Conservation (phyloP, 148 eudicot genomes). For the Diospyros lotus region DNA sequence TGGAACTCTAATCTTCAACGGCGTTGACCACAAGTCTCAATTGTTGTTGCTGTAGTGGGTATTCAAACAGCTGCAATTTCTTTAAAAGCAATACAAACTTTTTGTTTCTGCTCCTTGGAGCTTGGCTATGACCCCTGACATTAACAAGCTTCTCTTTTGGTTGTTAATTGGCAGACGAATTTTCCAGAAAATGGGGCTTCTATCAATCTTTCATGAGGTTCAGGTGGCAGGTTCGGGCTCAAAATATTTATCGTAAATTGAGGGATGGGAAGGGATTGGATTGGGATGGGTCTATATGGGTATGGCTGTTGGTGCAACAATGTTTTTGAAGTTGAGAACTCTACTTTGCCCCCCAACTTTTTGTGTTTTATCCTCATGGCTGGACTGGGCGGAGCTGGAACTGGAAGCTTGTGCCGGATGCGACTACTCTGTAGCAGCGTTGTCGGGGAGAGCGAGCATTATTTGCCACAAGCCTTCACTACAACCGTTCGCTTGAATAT, state of each 20-base stretch:
- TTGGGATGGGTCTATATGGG: no score
- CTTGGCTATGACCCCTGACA: not conserved
- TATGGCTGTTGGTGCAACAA: no score
- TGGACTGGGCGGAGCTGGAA: no score
- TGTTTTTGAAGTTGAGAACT: no score
- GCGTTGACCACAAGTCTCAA: slow-evolving; percentile 91
- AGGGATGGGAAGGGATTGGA: not conserved
- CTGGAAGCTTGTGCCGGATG: no score
- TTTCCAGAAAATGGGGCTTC: not conserved
- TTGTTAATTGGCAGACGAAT: slow-evolving; percentile 8
- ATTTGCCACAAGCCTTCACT: no score
- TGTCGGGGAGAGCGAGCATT: no score
- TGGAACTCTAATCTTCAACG: slow-evolving; percentile 90
- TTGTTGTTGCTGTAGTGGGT: slow-evolving; percentile 43
- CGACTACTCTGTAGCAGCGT: no score
- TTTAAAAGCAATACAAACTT: slow-evolving; percentile 4
- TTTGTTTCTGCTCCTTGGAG: slow-evolving; percentile 1
- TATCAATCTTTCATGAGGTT: not conserved
- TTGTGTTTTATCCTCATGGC: no score
- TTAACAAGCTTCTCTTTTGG: not conserved
- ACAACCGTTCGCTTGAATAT: no score
- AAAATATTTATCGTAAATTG: not conserved
- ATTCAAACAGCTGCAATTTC: not conserved
- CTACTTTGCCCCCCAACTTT: no score
- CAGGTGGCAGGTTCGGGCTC: not conserved